Percentiles rank a stretch among this genome's conserved stretches.
phyloP scores from a whole-genome alignment of 495 filamentous ascomycete genomes.

The Penicillium silybi region DNA sequence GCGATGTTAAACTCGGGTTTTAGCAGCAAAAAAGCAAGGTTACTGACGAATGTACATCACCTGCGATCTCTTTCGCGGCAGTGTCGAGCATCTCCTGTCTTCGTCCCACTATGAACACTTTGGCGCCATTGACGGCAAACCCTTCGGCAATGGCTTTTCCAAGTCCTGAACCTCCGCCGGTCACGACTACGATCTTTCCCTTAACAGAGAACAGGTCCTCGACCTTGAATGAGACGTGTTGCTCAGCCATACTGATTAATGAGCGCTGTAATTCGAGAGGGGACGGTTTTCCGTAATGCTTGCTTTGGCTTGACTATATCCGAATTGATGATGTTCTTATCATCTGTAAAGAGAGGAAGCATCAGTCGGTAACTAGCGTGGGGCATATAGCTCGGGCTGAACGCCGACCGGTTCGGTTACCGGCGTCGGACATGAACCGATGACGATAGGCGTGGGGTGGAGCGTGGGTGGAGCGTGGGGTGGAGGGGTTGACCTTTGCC shows the following conservation, averaged over 20 bases:
- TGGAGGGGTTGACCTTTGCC: neutral
- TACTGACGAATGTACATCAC: constrained; percentile 1
- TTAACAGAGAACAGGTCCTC: constrained; percentile 47
- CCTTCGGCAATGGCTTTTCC: constrained; percentile 12
- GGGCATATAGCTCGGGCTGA: neutral
- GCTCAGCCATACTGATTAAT: neutral
- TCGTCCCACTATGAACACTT: constrained; percentile 49
- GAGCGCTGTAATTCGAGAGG: neutral
- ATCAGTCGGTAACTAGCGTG: neutral
- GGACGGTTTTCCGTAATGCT: neutral
- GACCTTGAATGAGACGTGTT: constrained; percentile 11
- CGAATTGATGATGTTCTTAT: neutral
- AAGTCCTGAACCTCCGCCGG: constrained; percentile 32
- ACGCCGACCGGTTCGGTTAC: neutral
- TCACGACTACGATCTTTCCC: constrained; percentile 53
- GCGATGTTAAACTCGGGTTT: too few relatives aligned
- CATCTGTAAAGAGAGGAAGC: neutral
- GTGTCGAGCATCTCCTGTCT: constrained; percentile 44
- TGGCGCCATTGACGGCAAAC: constrained; percentile 51
- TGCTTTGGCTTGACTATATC: neutral
- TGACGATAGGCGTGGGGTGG: neutral
- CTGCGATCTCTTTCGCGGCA: constrained; percentile 24
- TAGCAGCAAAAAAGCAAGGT: too few relatives aligned
- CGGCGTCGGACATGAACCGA: neutral
- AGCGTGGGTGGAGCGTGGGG: too few relatives aligned